phyloP scores from a whole-genome alignment of 2,329 filamentous ascomycete genomes.

The Leptographium flavum region DNA sequence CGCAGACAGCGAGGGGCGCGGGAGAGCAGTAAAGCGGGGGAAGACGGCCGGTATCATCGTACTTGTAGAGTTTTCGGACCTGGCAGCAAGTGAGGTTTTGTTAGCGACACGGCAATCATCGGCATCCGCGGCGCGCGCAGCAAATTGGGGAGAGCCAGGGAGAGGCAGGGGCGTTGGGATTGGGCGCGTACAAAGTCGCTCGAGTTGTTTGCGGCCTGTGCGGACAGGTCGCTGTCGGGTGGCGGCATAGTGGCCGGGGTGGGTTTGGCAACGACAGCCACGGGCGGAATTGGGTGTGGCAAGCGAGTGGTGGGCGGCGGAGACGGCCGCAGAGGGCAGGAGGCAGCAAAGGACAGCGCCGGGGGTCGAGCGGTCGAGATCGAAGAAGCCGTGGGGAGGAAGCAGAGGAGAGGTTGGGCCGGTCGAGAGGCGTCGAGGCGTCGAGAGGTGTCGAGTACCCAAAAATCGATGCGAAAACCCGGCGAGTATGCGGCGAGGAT shows the following conservation, averaged over 20 bases:
- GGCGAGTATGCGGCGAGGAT: too few relatives aligned
- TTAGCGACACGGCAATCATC: conserved; percentile 4
- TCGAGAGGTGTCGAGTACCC: too few relatives aligned
- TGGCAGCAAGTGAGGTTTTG: conserved; percentile 22
- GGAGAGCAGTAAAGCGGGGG: conserved; percentile 6
- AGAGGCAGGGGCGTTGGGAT: background rate
- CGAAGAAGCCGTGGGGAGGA: too few relatives aligned
- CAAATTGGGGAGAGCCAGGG: background rate
- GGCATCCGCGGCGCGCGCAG: background rate
- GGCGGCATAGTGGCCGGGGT: conserved; percentile 10
- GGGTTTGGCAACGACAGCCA: background rate
- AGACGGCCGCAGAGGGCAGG: too few relatives aligned
- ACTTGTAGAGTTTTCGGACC: conserved; percentile 99
- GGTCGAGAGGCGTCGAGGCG: too few relatives aligned
- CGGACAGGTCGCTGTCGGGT: conserved; percentile 23
- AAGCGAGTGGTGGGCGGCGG: background rate
- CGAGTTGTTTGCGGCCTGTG: conserved; percentile 54
- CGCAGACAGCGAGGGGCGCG: background rate
- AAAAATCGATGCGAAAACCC: too few relatives aligned
- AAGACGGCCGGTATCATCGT: conserved; percentile 17
- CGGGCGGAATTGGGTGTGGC: background rate
- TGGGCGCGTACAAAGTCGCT: conserved; percentile 76
- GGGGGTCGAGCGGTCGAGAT: too few relatives aligned
- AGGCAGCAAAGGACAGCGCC: too few relatives aligned
- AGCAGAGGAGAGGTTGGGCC: too few relatives aligned